phyloP scores from a whole-genome alignment of 352 stramenopile species.

The Globisporangium camurandrum region DNA sequence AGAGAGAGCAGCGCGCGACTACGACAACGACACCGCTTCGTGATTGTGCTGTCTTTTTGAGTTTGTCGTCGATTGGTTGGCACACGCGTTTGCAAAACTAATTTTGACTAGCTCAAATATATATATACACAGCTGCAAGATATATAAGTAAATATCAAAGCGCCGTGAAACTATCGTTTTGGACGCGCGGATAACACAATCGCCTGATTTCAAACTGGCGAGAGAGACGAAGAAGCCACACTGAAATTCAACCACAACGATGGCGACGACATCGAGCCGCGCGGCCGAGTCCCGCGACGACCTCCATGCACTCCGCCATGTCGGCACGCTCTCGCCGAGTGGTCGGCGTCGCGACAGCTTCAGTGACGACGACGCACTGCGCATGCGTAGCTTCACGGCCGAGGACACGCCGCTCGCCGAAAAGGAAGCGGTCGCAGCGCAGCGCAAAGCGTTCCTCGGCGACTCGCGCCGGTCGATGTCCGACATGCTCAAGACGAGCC shows the following conservation, averaged over 20 bases:
- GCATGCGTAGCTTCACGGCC: conserved; percentile 66
- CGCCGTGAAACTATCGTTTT: too few relatives aligned
- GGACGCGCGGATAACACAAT: too few relatives aligned
- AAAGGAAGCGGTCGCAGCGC: background rate
- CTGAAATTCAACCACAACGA: background rate
- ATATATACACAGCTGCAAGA: too few relatives aligned
- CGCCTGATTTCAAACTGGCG: background rate
- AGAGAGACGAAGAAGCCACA: conserved; percentile 3
- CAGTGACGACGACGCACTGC: conserved; percentile 11
- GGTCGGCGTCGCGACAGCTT: conserved; percentile 12
- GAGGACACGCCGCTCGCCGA: conserved; percentile 50
- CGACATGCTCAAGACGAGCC: conserved; percentile 52
- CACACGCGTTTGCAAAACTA: background rate
- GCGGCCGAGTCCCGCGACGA: conserved; percentile 28
- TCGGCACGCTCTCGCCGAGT: conserved; percentile 38
- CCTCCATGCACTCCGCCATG: conserved; percentile 30
- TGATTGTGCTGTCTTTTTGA: background rate
- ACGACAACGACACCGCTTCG: background rate
- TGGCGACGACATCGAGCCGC: conserved; percentile 3
- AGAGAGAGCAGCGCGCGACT: background rate
- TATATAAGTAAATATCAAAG: too few relatives aligned
- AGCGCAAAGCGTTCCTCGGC: conserved; percentile 35
- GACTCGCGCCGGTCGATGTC: conserved; percentile 13
- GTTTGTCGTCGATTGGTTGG: background rate
- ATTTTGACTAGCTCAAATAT: too few relatives aligned